Percentiles rank a stretch among this genome's conserved stretches.
These are phyloP conservation scores for Lagenaria siceraria DNA, from an alignment of 306 rosid genomes.

Conservation along the genomic window DNA sequence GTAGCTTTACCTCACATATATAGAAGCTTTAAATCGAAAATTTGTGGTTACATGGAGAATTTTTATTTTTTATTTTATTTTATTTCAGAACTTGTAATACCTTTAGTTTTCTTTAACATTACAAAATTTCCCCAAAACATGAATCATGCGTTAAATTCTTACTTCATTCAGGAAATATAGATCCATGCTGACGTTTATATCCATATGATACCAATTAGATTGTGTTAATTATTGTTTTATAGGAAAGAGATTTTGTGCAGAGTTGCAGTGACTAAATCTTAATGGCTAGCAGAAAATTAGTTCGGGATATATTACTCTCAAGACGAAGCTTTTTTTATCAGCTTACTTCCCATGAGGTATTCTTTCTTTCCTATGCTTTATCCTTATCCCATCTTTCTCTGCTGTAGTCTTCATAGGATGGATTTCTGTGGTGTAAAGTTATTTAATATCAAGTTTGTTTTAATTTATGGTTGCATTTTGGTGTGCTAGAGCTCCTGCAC, in stretches of 20 bases:
- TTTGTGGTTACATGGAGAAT: not conserved
- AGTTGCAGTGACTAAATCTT: not conserved
- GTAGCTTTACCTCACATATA: not conserved
- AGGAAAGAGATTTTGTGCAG: not conserved
- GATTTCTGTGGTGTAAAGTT: not conserved
- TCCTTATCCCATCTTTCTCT: not conserved
- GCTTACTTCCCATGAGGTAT: slow-evolving; percentile 32
- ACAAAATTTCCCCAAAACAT: not conserved
- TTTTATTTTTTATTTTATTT: not conserved
- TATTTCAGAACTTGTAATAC: not conserved
- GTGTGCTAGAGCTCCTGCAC: slow-evolving; percentile 26
- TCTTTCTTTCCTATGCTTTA: not conserved
- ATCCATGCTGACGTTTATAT: not conserved
- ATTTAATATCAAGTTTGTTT: not conserved
- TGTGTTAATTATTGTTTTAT: not conserved
- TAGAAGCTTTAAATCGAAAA: not conserved
- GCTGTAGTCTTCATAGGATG: not conserved
- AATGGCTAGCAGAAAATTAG: slow-evolving; percentile 54
- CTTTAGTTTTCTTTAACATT: not conserved
- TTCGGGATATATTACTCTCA: slow-evolving; percentile 59
- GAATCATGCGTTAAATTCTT: not conserved
- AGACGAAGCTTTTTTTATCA: slow-evolving; percentile 32
- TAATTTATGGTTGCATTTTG: slow-evolving; percentile 2
- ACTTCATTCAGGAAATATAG: not conserved
- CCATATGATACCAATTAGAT: not conserved